Evolutionary conservation across 2,329 filamentous ascomycete genomes (phyloP).

Genomic region (Colletotrichum brevisporum): DNA sequence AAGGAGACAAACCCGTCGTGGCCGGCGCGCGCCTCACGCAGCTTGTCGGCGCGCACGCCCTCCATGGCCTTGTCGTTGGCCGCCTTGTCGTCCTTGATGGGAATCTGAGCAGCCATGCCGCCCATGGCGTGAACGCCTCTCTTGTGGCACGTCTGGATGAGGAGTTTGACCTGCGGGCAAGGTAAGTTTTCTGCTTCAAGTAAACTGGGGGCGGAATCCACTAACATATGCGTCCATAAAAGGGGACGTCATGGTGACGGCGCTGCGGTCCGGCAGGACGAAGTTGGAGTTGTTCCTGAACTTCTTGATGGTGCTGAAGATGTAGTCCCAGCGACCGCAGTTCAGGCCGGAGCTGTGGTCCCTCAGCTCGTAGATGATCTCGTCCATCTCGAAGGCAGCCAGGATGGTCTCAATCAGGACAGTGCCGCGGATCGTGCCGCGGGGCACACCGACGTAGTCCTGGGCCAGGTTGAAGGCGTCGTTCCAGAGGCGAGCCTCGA

Average conservation of each 20-base stretch:
- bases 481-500: slow-evolving; percentile 98
- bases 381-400: slow-evolving; percentile 99
- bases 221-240: slow-evolving; percentile 94
- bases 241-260: slow-evolving; percentile 96
- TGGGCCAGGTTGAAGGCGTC: slow-evolving; percentile 97
- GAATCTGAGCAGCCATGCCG: slow-evolving; percentile 98
- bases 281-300: slow-evolving; percentile 96
- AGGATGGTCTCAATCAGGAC: slow-evolving; percentile 98
- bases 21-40: slow-evolving; percentile 93
- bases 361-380: slow-evolving; percentile 99
- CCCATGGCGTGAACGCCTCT: slow-evolving; percentile 99
- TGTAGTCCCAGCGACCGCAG: slow-evolving; percentile 99
- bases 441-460: slow-evolving; percentile 89
- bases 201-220: slow-evolving; percentile 16
- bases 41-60: slow-evolving; percentile 92
- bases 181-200: slow-evolving; percentile 10
- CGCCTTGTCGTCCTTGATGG: slow-evolving; percentile 92
- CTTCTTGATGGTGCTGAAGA: slow-evolving; percentile 99
- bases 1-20: slow-evolving; percentile 76
- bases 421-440: slow-evolving; percentile 94
- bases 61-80: slow-evolving; percentile 97
- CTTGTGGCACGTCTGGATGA: slow-evolving; percentile 98
- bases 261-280: slow-evolving; percentile 89
- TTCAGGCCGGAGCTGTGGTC: slow-evolving; percentile 97
- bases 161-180: slow-evolving; percentile 75